Evolutionary conservation across 148 eudicot genomes (phyloP), one percentile per base, ranked within the genome.

Genomic region (Nyssa sinensis): DNA sequence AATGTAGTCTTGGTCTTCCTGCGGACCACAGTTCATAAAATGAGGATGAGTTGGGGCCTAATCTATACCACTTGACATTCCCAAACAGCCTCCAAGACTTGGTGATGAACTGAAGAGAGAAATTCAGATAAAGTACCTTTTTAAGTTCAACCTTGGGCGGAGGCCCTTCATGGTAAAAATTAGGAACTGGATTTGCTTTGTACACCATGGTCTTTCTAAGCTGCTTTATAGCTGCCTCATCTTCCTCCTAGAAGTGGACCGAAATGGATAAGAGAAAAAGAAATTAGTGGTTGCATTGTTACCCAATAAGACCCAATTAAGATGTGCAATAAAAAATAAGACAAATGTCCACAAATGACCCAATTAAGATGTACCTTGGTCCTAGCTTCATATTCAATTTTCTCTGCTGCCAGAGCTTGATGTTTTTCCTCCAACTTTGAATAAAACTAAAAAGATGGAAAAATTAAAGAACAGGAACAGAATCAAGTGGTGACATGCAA

Each of bases 171-270:
- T 82, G 85, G 86, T 93, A 95, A 81, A 95, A 95, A 67, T 49
- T 88, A 64, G 99, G 99, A 64, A 95, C 90, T 60, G 98, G 99
- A 65, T 88, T 88, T 76, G 99, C 99, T 89, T 73, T 93, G 74
- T 74, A 80, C 71, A 72, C 76, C 98, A 93, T 88, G 81, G 47
- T 81, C 85, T 85, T 93, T 81, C 99, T 80, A 67, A 95, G 91
- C 84, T 90, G 89, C 80, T 84, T 93, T 73, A 95, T 80, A 55
- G 93, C 93, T 24, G 87, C 90, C 64, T 83, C 86, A 83, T 93
- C 89, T 75, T 93, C 93, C 83, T 95, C 99, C 99, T 95, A 78
- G 10, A n/a, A 57, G 62, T 66, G 23, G 28, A 49, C 27, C 1
- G 1, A 23, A 71, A 44, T 39, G 39, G 21, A 67, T 37, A n/a